These are phyloP conservation scores for Candida insectorum DNA, from an alignment of 805 yeast genomes.

Conservation along the genomic window DNA sequence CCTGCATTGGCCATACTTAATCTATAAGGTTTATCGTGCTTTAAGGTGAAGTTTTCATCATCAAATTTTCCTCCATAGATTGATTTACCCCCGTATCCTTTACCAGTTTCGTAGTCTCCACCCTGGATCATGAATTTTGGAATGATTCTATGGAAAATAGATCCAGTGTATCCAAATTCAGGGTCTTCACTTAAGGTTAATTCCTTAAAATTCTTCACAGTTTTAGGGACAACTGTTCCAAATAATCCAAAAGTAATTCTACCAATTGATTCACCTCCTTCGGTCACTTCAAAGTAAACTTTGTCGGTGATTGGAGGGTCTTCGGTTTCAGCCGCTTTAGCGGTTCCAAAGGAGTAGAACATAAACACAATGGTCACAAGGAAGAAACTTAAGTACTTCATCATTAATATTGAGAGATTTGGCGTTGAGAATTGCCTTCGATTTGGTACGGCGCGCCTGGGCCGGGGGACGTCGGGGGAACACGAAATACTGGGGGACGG, in stretches of 20 bases:
- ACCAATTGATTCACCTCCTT: conserved; percentile 77
- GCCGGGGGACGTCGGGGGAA: background rate
- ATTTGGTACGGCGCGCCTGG: no score
- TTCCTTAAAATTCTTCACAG: conserved; percentile 95
- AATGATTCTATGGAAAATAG: conserved; percentile 46
- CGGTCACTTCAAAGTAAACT: conserved; percentile 82
- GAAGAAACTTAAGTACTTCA: conserved; percentile 14
- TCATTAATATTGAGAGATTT: conserved; percentile 8
- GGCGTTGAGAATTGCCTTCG: background rate
- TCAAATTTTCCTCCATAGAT: conserved; percentile 68
- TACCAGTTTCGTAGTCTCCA: conserved; percentile 46
- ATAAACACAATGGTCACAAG: conserved; percentile 8
- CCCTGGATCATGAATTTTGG: conserved; percentile 49
- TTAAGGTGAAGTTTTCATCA: conserved; percentile 72
- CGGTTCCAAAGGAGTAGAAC: conserved; percentile 8
- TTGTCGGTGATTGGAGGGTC: conserved; percentile 66
- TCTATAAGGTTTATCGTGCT: conserved; percentile 75
- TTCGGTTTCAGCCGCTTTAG: conserved; percentile 19
- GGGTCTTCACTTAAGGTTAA: conserved; percentile 58
- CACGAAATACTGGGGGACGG: background rate
- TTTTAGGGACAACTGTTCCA: conserved; percentile 90
- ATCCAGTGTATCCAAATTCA: conserved; percentile 43
- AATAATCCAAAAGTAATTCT: conserved; percentile 83
- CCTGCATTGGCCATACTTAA: conserved; percentile 98
- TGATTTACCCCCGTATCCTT: conserved; percentile 46